Conservation (phyloP, 768 basidiomycete genomes). For the Serendipita sp. region DNA sequence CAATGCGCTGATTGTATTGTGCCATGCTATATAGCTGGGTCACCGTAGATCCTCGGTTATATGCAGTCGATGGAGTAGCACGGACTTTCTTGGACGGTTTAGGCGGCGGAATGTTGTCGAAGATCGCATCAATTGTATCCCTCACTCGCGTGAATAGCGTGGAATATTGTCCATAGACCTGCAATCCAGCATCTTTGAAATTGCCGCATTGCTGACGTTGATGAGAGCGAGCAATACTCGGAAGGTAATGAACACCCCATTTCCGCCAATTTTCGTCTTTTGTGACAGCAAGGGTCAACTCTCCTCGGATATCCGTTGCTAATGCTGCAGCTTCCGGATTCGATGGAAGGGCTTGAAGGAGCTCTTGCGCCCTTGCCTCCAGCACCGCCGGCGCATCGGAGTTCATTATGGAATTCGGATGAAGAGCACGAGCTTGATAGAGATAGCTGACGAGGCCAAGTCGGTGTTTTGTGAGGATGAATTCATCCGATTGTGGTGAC, state of each 20-base stretch:
- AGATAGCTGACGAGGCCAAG: background rate
- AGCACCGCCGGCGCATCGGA: background rate
- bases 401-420: background rate
- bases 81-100: constrained; percentile 7
- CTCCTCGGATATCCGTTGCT: constrained; percentile 12
- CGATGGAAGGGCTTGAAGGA: background rate
- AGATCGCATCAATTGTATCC: constrained; percentile 12
- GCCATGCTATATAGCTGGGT: constrained; percentile 5
- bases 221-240: constrained; percentile 12
- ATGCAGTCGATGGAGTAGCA: background rate
- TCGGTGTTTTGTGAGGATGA: background rate
- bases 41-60: background rate
- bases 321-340: constrained; percentile 10
- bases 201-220: constrained; percentile 14
- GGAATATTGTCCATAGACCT: constrained; percentile 12
- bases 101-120: constrained; percentile 13
- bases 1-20: constrained; percentile 9
- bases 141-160: constrained; percentile 8
- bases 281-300: constrained; percentile 10
- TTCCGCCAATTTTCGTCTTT: background rate
- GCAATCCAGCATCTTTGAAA: constrained; percentile 13
- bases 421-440: background rate
- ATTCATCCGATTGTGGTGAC: background rate
- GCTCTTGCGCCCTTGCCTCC: background rate
- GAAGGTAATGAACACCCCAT: constrained; percentile 14